Conservation (phyloP, 2,329 filamentous ascomycete species). For the Rutstroemia sp. region DNA sequence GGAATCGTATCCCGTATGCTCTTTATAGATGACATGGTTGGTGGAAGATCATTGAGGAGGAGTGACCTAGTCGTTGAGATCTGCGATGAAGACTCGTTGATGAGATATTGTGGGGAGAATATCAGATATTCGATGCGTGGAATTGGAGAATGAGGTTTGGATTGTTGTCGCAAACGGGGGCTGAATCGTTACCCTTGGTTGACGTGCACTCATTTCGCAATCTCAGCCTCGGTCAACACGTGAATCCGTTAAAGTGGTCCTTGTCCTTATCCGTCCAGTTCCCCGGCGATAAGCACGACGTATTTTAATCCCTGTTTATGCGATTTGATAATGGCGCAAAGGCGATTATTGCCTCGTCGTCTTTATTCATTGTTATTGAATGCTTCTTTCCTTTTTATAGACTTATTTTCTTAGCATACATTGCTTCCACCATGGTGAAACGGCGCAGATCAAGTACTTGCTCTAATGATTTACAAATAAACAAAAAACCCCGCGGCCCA, state of each 20-base stretch:
- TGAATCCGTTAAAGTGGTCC: constrained; percentile 3
- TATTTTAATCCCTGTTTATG: background rate
- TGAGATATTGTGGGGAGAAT: background rate
- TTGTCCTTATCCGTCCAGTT: background rate
- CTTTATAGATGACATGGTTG: constrained; percentile 12
- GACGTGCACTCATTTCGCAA: background rate
- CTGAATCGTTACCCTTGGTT: background rate
- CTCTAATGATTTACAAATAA: background rate
- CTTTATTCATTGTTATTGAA: background rate
- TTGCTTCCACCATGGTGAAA: constrained; percentile 14
- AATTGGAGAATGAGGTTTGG: background rate
- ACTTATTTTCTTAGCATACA: background rate
- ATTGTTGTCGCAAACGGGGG: constrained; percentile 3
- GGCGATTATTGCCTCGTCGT: background rate
- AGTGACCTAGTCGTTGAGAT: background rate
- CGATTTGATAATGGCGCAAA: constrained; percentile 1
- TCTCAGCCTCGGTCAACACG: constrained; percentile 10
- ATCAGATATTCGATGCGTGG: background rate
- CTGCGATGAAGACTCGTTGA: background rate
- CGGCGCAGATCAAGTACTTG: constrained; percentile 18
- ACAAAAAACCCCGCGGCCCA: constrained; percentile 17
- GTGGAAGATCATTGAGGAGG: background rate
- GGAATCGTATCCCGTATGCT: constrained; percentile 24
- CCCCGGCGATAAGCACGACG: background rate
- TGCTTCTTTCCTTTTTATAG: background rate